Evolutionary conservation across 2,329 filamentous ascomycete species (phyloP).

Genomic region (Cyclaneusma minus): DNA sequence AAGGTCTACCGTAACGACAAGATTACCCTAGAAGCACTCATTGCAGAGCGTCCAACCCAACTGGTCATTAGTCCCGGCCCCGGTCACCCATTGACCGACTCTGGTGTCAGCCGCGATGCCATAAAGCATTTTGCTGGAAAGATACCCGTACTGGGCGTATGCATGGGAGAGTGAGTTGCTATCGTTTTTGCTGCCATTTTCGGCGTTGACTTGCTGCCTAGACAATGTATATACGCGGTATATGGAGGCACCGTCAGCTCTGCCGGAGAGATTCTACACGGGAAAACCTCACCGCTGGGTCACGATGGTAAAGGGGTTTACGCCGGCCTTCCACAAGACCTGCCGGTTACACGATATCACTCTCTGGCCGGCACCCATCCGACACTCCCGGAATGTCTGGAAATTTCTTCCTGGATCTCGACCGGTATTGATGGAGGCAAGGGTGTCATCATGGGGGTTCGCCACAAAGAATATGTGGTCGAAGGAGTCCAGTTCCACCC

Average conservation of each 20-base stretch:
- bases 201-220: constrained; percentile 17
- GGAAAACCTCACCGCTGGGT: constrained; percentile 81
- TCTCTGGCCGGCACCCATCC: constrained; percentile 85
- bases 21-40: constrained; percentile 69
- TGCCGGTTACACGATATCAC: constrained; percentile 90
- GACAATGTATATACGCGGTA: constrained; percentile 88
- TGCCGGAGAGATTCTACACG: constrained; percentile 91
- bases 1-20: constrained; percentile 88
- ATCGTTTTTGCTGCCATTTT: neutral
- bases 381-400: constrained; percentile 70
- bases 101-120: constrained; percentile 82
- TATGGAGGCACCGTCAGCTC: constrained; percentile 86
- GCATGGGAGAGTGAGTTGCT: constrained; percentile 74
- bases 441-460: constrained; percentile 89
- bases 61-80: constrained; percentile 90
- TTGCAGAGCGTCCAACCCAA: constrained; percentile 76
- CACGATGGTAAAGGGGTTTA: constrained; percentile 94
- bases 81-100: constrained; percentile 81
- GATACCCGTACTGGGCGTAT: constrained; percentile 91
- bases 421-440: constrained; percentile 59
- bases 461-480: constrained; percentile 80
- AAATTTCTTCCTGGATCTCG: constrained; percentile 81
- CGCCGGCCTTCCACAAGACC: constrained; percentile 57
- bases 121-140: constrained; percentile 88
- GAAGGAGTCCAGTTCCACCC: constrained; percentile 98